Percentiles rank a stretch among this genome's conserved stretches.
Conservation (phyloP, 805 yeast genomes). For the Saturnispora saitoi region DNA sequence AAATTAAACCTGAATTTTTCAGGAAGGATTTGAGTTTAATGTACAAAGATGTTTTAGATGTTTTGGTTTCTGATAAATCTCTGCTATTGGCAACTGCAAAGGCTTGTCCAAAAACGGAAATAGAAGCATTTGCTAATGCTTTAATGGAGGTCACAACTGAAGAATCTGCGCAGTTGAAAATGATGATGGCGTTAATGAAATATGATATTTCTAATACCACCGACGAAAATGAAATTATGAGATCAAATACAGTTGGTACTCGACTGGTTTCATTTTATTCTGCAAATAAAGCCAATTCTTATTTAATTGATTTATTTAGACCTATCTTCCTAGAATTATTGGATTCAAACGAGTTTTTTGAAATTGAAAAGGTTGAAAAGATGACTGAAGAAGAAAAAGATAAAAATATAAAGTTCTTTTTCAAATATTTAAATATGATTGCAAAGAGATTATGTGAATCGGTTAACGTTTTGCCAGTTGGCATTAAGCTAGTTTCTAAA, state of each 20-base stretch:
- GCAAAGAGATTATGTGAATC: constrained; percentile 54
- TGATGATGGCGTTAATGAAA: constrained; percentile 47
- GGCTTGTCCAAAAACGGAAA: constrained; percentile 59
- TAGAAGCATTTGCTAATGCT: constrained; percentile 62
- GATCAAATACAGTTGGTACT: constrained; percentile 79
- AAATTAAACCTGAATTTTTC: constrained; percentile 18
- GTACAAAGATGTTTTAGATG: constrained; percentile 9
- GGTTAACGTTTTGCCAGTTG: constrained; percentile 52
- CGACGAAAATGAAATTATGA: constrained; percentile 61
- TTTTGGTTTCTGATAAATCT: constrained; percentile 28
- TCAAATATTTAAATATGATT: constrained; percentile 45
- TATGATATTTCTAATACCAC: constrained; percentile 55
- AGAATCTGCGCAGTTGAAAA: constrained; percentile 29
- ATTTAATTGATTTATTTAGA: constrained; percentile 42
- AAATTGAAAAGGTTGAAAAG: constrained; percentile 32
- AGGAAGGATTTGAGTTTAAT: constrained; percentile 9
- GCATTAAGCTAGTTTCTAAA: constrained; percentile 63
- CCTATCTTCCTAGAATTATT: constrained; percentile 51
- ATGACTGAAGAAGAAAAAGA: constrained; percentile 31
- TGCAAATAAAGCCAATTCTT: constrained; percentile 53
- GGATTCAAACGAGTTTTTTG: constrained; percentile 44
- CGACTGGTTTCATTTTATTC: constrained; percentile 66
- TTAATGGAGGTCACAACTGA: constrained; percentile 46
- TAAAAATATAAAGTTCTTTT: constrained; percentile 39
- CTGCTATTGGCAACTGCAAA: constrained; percentile 46